A percentile compares a stretch with the other conserved stretches of the same genome.
These are phyloP conservation scores for Backusella liffmaniae DNA, from an alignment of 192 early-diverging fungal genomes.

Conservation along the genomic window DNA sequence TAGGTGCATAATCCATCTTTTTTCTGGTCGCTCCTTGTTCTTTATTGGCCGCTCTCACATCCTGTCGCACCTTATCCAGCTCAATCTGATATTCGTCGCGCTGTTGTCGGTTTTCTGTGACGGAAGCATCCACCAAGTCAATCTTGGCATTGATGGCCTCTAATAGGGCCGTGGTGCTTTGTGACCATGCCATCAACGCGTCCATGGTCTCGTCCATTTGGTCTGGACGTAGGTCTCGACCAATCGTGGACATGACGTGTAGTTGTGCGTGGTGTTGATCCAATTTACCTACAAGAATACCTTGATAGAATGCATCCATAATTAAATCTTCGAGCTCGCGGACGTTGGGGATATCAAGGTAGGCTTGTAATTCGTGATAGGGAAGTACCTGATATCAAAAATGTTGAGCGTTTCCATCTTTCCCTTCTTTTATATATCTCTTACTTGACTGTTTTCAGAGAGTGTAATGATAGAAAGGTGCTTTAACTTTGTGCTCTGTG, in stretches of 20 bases:
- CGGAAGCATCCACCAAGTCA: not conserved
- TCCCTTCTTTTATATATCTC: not conserved
- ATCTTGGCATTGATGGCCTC: conserved; percentile 55
- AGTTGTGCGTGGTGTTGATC: conserved; percentile 76
- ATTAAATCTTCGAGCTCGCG: conserved; percentile 86
- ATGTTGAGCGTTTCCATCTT: not conserved
- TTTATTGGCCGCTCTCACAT: not conserved
- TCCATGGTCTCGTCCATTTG: conserved; percentile 58
- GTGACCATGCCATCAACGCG: conserved; percentile 58
- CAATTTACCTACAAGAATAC: conserved; percentile 74
- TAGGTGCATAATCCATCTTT: not conserved
- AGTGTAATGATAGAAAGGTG: conserved; percentile 80
- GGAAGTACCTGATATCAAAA: conserved; percentile 56
- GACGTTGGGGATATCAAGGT: conserved; percentile 72
- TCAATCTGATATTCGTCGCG: not conserved
- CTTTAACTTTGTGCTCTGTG: conserved; percentile 57
- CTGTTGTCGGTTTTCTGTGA: not conserved
- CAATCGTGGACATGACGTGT: conserved; percentile 82
- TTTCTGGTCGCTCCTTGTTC: not conserved
- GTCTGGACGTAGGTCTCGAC: conserved; percentile 71
- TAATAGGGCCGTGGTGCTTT: conserved; percentile 55
- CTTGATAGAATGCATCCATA: conserved; percentile 84
- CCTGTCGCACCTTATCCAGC: not conserved
- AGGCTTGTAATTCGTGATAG: conserved; percentile 60
- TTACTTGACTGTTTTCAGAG: conserved; percentile 58